phyloP scores from a whole-genome alignment of 176 grass and related monocot genomes.

The Cymbopogon citratus region DNA sequence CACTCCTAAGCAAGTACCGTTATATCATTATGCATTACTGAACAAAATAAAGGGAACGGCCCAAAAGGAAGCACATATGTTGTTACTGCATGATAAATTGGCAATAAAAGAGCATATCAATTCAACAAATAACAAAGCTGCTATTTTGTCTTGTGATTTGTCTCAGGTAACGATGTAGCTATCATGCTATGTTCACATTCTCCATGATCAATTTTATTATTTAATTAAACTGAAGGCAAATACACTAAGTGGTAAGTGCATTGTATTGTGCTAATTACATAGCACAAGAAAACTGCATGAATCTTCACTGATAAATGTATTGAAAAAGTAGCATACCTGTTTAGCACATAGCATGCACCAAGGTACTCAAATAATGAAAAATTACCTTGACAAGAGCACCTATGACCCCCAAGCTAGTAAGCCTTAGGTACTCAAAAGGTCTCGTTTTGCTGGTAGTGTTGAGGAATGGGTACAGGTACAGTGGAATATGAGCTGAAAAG shows the following conservation, averaged over 20 bases:
- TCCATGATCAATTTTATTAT: background rate
- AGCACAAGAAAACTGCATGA: background rate
- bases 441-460: constrained; percentile 97
- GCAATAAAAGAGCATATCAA: background rate
- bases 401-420: constrained; percentile 95
- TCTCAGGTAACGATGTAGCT: background rate
- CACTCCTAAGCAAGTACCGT: too few species aligned
- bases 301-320: background rate
- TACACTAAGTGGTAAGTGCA: background rate
- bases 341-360: background rate
- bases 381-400: constrained; percentile 97
- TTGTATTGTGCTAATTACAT: background rate
- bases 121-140: background rate
- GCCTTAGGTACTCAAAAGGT: constrained; percentile 89
- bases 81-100: background rate
- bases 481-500: constrained; percentile 79
- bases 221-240: background rate
- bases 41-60: background rate
- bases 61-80: background rate
- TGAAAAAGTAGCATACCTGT: constrained; percentile 6
- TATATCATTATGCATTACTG: background rate
- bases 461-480: constrained; percentile 93
- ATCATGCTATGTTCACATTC: background rate
- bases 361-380: too few species aligned
- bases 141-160: background rate